Conservation (phyloP, 176 grass and related monocot genomes). For the Oryza australiensis region DNA sequence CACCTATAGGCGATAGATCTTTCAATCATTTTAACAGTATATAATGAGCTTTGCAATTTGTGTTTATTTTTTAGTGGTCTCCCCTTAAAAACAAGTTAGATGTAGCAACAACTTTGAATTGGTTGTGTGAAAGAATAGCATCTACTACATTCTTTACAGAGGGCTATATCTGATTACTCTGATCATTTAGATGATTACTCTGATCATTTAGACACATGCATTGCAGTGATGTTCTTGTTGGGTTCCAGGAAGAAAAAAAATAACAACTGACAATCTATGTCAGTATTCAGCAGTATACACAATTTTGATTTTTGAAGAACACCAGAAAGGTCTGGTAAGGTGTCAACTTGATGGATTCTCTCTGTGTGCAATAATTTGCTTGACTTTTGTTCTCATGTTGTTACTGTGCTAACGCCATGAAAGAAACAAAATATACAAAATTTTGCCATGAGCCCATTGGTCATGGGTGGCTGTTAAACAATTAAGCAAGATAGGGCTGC, state of each 20-base stretch:
- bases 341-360: slow-evolving; percentile 40
- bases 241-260: not conserved
- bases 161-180: not conserved
- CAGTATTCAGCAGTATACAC: not conserved
- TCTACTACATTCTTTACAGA: not conserved
- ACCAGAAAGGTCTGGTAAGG: slow-evolving; percentile 28
- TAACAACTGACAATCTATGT: not conserved
- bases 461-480: slow-evolving; percentile 30
- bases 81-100: slow-evolving; percentile 6
- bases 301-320: not conserved
- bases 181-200: not conserved
- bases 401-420: slow-evolving; percentile 20
- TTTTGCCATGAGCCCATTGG: slow-evolving; percentile 33
- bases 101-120: not conserved
- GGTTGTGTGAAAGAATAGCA: not conserved
- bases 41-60: not conserved
- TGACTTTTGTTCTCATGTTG: slow-evolving; percentile 36
- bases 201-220: not conserved
- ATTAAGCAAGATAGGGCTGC: slow-evolving; percentile 38
- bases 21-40: not conserved
- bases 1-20: slow-evolving; percentile 16
- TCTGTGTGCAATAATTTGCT: slow-evolving; percentile 13
- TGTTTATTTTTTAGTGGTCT: not conserved
- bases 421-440: slow-evolving; percentile 22
- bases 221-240: not conserved